A percentile compares a stretch with the other conserved stretches of the same genome.
These are phyloP conservation scores for Pharus latifolius DNA, from an alignment of 176 grass and related monocot genomes.

Conservation along the genomic window DNA sequence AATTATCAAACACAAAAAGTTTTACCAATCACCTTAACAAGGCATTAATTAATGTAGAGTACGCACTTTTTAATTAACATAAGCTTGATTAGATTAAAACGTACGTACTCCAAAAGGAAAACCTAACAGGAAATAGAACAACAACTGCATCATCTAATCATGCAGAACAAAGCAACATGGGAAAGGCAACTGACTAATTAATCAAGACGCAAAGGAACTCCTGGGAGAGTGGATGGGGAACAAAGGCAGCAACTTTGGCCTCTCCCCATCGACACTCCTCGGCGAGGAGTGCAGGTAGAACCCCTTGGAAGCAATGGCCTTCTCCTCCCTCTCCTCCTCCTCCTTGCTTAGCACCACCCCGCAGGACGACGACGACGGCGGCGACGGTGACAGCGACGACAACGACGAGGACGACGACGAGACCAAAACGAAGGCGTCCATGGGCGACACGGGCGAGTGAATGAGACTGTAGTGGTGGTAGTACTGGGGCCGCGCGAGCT, in stretches of 20 bases:
- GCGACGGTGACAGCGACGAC: constrained; percentile 20
- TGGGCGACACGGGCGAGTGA: constrained; percentile 57
- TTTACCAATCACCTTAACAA: too few species aligned
- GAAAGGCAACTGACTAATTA: not conserved
- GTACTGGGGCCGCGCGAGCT: constrained; percentile 37
- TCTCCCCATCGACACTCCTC: constrained; percentile 7
- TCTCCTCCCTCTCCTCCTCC: constrained; percentile 65
- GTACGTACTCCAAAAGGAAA: too few species aligned
- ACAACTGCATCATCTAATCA: too few species aligned
- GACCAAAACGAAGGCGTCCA: constrained; percentile 33
- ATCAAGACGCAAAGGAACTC: not conserved
- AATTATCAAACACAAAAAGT: too few species aligned
- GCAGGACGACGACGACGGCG: constrained; percentile 27
- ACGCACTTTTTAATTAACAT: too few species aligned
- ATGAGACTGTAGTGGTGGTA: not conserved
- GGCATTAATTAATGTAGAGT: too few species aligned
- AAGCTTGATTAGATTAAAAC: too few species aligned
- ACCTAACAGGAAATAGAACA: too few species aligned
- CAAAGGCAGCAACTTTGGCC: constrained; percentile 55
- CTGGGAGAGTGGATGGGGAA: constrained; percentile 53
- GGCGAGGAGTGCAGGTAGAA: constrained; percentile 79
- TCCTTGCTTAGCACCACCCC: constrained; percentile 41
- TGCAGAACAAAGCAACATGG: too few species aligned
- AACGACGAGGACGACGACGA: not conserved
- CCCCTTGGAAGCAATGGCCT: constrained; percentile 61